A percentile compares a stretch with the other conserved stretches of the same genome.
phyloP scores from a whole-genome alignment of 140 eudicot genomes.

The Flaveria floridana region DNA sequence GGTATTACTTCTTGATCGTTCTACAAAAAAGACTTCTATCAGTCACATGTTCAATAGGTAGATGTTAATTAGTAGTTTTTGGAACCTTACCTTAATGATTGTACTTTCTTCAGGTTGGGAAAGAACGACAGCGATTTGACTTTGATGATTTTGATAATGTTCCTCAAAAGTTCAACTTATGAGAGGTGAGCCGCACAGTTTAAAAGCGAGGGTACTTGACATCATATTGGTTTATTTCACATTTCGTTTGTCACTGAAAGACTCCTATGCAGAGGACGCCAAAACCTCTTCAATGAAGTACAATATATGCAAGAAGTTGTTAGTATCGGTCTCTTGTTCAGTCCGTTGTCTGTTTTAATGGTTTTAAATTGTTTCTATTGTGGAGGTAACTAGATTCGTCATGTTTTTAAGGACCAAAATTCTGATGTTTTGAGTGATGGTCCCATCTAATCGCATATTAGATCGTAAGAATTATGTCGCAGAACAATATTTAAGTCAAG shows the following conservation, averaged over 20 bases:
- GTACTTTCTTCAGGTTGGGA: constrained; percentile 60
- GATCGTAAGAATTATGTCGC: neutral
- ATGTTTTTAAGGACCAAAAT: neutral
- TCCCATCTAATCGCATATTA: neutral
- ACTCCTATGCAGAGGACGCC: neutral
- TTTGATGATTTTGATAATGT: constrained; percentile 86
- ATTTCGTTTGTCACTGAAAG: constrained; percentile 22
- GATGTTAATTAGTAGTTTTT: neutral
- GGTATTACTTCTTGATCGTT: constrained; percentile 42
- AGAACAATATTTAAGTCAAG: neutral
- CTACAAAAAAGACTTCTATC: neutral
- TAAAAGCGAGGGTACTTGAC: neutral
- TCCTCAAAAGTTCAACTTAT: constrained; percentile 74
- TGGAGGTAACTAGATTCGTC: neutral
- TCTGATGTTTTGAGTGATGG: neutral
- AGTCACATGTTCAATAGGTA: neutral
- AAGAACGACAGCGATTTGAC: constrained; percentile 80
- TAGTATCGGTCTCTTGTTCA: constrained; percentile 7
- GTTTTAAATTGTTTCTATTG: neutral
- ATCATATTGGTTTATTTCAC: constrained; percentile 22
- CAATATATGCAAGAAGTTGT: constrained; percentile 15
- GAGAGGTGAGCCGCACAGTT: constrained; percentile 31
- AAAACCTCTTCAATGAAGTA: constrained; percentile 9
- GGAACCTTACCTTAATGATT: neutral
- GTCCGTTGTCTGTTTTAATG: constrained; percentile 1